phyloP scores from a whole-genome alignment of 192 early-diverging fungal genomes.

The Dispira parvispora region DNA sequence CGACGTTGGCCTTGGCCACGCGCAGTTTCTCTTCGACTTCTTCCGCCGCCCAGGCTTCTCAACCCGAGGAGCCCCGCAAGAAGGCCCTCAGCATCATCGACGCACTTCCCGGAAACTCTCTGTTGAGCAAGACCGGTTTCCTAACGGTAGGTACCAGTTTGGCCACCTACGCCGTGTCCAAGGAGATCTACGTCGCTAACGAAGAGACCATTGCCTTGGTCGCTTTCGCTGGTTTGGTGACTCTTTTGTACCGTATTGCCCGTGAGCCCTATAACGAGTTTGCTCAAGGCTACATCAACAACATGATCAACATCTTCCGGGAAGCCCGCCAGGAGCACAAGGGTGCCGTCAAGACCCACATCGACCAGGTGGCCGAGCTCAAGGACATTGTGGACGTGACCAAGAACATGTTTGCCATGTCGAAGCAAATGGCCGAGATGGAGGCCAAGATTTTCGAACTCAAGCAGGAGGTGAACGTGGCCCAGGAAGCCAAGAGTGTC shows the following conservation, averaged over 20 bases:
- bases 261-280: constrained; percentile 74
- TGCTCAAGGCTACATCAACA: constrained; percentile 46
- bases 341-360: constrained; percentile 72
- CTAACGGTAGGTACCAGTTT: constrained; percentile 67
- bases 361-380: constrained; percentile 79
- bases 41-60: constrained; percentile 10
- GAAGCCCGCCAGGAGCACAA: constrained; percentile 85
- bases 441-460: constrained; percentile 90
- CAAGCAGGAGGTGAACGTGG: constrained; percentile 75
- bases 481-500: constrained; percentile 66
- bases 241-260: constrained; percentile 55
- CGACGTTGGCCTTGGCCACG: neutral
- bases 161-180: constrained; percentile 77
- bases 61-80: constrained; percentile 47
- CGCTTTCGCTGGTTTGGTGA: constrained; percentile 63
- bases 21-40: neutral
- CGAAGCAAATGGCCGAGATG: constrained; percentile 84
- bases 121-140: constrained; percentile 77
- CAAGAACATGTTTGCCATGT: constrained; percentile 83
- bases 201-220: constrained; percentile 77
- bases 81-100: constrained; percentile 87
- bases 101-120: constrained; percentile 74
- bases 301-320: constrained; percentile 64
- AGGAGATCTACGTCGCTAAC: constrained; percentile 96
- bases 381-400: constrained; percentile 88